Base-by-base conservation (phyloP, 148 eudicot genomes). In the Camellia sinensis region DNA sequence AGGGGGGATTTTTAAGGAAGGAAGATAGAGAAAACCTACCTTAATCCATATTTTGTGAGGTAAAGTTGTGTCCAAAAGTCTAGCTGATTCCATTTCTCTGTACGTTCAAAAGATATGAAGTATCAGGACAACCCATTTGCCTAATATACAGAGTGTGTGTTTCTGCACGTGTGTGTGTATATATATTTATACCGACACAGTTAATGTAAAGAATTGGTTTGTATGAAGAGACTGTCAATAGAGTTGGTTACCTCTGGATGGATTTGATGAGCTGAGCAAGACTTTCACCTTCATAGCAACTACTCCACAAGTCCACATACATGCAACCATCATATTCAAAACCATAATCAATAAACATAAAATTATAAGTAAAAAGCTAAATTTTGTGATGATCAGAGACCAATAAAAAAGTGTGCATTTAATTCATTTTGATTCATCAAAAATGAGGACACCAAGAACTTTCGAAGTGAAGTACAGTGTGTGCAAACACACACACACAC, bases 1-100 rank as follows among this genome's bases (percentile, higher is more conserved):
- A 29, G 18, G 71, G 29, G 71, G 65, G 3, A 70, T 44, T 66
- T 19, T 45, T 66, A 73, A 81, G 8, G 44, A 80, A 70, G 71
- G 0, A 62, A 46, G 17, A 64, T 77, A 22, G 45, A 56, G 8
- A 22, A 57, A 66, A 89, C 95, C 95, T 93, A 89, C 95, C 95
- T 93, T 93, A 22, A 90, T 69, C 93, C 95, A 93, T 44, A 95
- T 77, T 80, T 91, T 93, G 48, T 89, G 83, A 65, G 93, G 93
- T 73, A 93, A 80, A 37, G 73, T 29, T 78, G 76, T 37, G 80
- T 88, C 87, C 56, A 82, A 71, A 8, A 52, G 61, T 82, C 92
- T 88, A 37, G 90, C 87, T 12, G 85, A 75, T 72, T 91, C 92
- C 46, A 90, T 85, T 79, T 79, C 88, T 80, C 93, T 93, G 87